Evolutionary conservation across 768 basidiomycete species (phyloP), one percentile per base, ranked within the genome.

Genomic region (Steccherinum ochraceum): DNA sequence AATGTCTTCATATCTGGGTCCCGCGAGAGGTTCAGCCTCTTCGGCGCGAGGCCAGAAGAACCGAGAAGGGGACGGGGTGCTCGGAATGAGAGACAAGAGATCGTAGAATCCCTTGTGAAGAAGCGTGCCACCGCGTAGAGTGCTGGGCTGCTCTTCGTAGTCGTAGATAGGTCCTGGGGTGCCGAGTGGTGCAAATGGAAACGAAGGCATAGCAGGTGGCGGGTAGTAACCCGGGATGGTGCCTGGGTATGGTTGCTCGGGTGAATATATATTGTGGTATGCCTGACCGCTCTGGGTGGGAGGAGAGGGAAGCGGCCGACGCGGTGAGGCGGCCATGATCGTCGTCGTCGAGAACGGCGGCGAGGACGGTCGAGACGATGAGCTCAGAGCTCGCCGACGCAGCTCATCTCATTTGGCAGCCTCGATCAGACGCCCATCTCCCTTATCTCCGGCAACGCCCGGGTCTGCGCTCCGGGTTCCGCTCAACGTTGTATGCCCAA

Each of bases 51-150:
- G 76, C 73, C 81, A 84, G 45, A 83, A 71, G 52, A 86, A 71
- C 40, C 83, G 76, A 46, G 84, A 86, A 16, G 86, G 80, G 43
- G 81, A 68, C 20, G 73, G 83, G 2, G 72, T 67, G 1, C 83
- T 84, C 40, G 84, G 84, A 56, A 89, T 86, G 72, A 89, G 77
- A 21, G 88, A 75, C 30, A 90, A 74, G 24, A 92, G 76, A 72
- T 90, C 87, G 68, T 89, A 92, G 74, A 91, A 91, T n/a, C 89
- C 91, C 57, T 89, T 86, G 77, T 93, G 89, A 35, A 92, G 71
- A 48, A 91, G 70, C 5, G 87, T 87, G 23, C 85, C 87, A 12
- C 75, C 77, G 48, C 81, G 81, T 56, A 85, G 68, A 51, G 77
- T 72, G 25, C 73, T 73, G n/a, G 70, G 59, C 26, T 70, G 68